Conservation (phyloP, 805 yeast genomes). For the Starmerella stigmatis region DNA sequence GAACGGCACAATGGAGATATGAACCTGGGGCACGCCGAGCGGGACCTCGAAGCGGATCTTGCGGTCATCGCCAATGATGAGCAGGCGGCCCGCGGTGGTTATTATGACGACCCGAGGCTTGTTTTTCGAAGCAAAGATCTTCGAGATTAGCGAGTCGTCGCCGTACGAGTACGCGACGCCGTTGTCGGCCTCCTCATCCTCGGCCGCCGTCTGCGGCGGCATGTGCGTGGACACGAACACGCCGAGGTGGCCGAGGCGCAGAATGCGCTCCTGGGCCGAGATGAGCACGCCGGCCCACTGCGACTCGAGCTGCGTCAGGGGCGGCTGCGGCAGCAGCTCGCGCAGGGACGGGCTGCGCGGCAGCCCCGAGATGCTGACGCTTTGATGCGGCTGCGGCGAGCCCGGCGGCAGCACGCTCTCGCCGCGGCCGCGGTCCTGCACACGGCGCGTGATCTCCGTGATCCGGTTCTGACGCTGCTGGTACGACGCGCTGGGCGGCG, state of each 20-base stretch:
- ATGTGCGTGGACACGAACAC: slow-evolving; percentile 22
- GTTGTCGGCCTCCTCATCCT: slow-evolving; percentile 11
- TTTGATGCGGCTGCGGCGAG: background rate
- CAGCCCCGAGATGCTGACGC: background rate
- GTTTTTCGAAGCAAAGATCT: slow-evolving; percentile 27
- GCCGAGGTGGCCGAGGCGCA: slow-evolving; percentile 36
- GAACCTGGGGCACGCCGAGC: slow-evolving; percentile 29
- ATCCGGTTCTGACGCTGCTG: slow-evolving; percentile 24
- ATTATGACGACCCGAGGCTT: slow-evolving; percentile 29
- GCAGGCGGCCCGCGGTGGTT: slow-evolving; percentile 30
- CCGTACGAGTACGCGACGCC: slow-evolving; percentile 20
- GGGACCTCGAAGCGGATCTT: slow-evolving; percentile 29
- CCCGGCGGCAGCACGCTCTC: slow-evolving; percentile 1
- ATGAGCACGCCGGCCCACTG: slow-evolving; percentile 40
- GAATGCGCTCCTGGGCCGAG: slow-evolving; percentile 40
- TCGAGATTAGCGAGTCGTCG: slow-evolving; percentile 24
- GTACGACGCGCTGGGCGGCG: slow-evolving; percentile 17
- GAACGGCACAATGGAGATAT: slow-evolving; percentile 29
- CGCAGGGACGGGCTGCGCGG: slow-evolving; percentile 5
- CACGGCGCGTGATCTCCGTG: slow-evolving; percentile 21
- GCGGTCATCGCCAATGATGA: slow-evolving; percentile 29
- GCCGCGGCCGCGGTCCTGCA: slow-evolving; percentile 20
- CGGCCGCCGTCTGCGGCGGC: slow-evolving; percentile 15
- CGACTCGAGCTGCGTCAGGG: slow-evolving; percentile 38
- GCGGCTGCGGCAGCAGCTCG: slow-evolving; percentile 27